Evolutionary conservation across 768 basidiomycete species (phyloP).

Genomic region (Dioszegia crocea): DNA sequence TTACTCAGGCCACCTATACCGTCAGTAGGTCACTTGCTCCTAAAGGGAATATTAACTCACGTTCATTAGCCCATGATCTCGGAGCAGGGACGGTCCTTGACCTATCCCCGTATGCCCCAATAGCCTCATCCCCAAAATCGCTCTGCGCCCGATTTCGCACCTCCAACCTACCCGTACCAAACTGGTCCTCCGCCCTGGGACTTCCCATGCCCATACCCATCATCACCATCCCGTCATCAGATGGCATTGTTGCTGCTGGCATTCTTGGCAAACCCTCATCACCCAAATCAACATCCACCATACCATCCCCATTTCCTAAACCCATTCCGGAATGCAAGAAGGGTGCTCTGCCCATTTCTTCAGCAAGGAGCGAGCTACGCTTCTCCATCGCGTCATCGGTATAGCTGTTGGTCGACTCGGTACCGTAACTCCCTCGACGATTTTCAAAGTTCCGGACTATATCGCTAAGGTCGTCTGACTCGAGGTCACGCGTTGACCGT

Average conservation of each 20-base stretch:
- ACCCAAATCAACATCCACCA: constrained; percentile 3
- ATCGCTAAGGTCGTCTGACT: constrained; percentile 20
- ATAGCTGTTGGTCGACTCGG: neutral
- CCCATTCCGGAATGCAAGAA: constrained; percentile 23
- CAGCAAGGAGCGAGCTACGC: constrained; percentile 3
- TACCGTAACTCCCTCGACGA: constrained; percentile 3
- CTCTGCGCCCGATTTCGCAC: constrained; percentile 29
- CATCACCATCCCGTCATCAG: constrained; percentile 2
- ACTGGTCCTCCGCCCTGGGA: neutral
- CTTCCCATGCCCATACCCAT: constrained; percentile 3
- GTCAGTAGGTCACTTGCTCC: neutral
- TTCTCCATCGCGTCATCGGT: constrained; percentile 7
- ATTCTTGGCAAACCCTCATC: neutral
- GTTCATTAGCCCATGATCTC: constrained; percentile 1
- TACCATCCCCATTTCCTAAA: too few relatives aligned
- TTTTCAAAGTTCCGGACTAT: constrained; percentile 9
- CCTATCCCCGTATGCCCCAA: constrained; percentile 1
- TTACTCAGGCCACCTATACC: constrained; percentile 4
- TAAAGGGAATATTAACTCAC: neutral
- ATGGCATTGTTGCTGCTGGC: constrained; percentile 9
- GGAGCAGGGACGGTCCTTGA: neutral
- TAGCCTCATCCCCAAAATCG: constrained; percentile 24
- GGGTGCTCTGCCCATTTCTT: constrained; percentile 12
- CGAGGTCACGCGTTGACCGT: constrained; percentile 3
- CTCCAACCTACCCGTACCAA: constrained; percentile 27